Evolutionary conservation across 176 grass and related monocot species (phyloP).

Genomic region (Alopecurus myosuroides): DNA sequence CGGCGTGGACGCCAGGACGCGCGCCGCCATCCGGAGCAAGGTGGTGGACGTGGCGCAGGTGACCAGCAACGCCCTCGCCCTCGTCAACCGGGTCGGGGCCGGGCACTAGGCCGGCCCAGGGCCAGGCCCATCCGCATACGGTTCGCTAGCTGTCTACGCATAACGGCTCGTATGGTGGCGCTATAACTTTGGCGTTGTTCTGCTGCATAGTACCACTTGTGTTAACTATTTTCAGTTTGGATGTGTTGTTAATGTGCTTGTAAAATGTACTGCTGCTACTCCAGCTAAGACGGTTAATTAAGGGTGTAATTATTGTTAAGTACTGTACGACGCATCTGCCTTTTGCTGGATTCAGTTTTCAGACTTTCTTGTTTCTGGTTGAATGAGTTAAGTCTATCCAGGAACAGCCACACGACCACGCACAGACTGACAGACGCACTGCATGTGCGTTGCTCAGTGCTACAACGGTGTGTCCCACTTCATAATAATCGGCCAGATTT

Average conservation of each 20-base stretch:
- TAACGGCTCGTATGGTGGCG: not conserved
- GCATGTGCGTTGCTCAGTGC: not conserved
- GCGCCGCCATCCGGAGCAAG: constrained; percentile 59
- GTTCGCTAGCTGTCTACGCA: not conserved
- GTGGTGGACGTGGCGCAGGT: constrained; percentile 85
- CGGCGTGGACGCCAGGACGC: constrained; percentile 47
- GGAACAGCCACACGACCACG: too few species aligned
- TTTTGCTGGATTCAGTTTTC: not conserved
- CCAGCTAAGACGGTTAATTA: too few species aligned
- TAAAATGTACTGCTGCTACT: not conserved
- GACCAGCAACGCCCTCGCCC: constrained; percentile 90
- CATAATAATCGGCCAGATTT: too few species aligned
- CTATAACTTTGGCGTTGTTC: not conserved
- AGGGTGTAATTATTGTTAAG: not conserved
- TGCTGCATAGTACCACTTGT: not conserved
- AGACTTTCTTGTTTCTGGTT: not conserved
- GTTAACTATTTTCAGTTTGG: not conserved
- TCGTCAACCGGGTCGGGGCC: constrained; percentile 60
- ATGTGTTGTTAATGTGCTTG: not conserved
- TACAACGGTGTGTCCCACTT: too few species aligned
- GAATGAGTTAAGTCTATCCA: not conserved
- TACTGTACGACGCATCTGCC: not conserved
- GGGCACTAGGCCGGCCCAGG: constrained; percentile 12
- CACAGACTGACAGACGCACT: too few species aligned
- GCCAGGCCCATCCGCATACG: not conserved